Evolutionary conservation across 2,329 filamentous ascomycete genomes (phyloP).

Genomic region (Fusarium chlamydosporum): DNA sequence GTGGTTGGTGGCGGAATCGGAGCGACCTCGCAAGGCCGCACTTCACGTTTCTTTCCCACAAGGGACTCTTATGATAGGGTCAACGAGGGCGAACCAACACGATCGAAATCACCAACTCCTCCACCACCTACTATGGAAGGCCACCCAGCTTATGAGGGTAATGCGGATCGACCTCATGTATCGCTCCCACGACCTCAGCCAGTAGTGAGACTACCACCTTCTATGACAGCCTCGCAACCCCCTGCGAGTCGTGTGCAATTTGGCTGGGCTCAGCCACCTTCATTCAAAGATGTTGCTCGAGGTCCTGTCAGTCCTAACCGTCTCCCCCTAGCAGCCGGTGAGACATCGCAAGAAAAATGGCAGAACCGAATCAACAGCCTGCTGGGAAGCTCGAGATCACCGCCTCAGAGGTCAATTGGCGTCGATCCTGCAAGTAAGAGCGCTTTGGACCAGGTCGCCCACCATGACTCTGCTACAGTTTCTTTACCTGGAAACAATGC

Average conservation of each 20-base stretch:
- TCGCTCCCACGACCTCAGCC: constrained; percentile 78
- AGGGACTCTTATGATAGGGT: constrained; percentile 64
- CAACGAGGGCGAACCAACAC: constrained; percentile 56
- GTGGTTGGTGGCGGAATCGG: constrained; percentile 52
- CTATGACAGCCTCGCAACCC: constrained; percentile 49
- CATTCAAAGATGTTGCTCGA: constrained; percentile 52
- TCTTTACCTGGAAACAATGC: constrained; percentile 67
- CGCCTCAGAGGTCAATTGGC: constrained; percentile 70
- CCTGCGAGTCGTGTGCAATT: constrained; percentile 49
- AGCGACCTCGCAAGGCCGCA: constrained; percentile 62
- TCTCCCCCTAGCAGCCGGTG: constrained; percentile 49
- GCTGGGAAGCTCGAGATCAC: constrained; percentile 76
- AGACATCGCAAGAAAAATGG: constrained; percentile 70
- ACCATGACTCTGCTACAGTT: constrained; percentile 73
- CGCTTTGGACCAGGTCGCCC: constrained; percentile 70
- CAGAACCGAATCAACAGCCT: constrained; percentile 88
- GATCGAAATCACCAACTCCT: constrained; percentile 73
- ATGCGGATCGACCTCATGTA: constrained; percentile 75
- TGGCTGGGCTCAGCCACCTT: constrained; percentile 56
- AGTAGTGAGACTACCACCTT: constrained; percentile 84
- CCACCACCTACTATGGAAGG: constrained; percentile 78
- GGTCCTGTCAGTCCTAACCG: constrained; percentile 45
- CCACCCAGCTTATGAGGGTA: constrained; percentile 80
- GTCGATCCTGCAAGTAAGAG: constrained; percentile 78
- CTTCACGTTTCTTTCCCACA: constrained; percentile 74